Percentiles rank a stretch among this genome's conserved stretches.
Evolutionary conservation across 805 yeast species (phyloP).

Genomic region (Wickerhamomyces xylosicus): DNA sequence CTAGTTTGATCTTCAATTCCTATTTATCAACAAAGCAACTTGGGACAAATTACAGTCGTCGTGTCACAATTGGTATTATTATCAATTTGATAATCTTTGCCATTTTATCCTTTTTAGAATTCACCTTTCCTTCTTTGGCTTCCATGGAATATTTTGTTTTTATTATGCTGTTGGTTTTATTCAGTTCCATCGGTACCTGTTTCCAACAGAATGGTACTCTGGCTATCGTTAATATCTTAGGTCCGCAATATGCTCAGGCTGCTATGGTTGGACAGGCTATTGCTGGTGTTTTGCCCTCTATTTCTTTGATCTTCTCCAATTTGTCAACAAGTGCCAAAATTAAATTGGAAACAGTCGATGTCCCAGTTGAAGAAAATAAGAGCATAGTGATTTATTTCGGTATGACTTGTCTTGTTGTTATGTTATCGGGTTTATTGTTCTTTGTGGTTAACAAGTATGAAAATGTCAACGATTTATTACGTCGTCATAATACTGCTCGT

Average conservation of each 20-base stretch:
- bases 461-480: slow-evolving; percentile 8
- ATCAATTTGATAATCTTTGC: slow-evolving; percentile 49
- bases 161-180: slow-evolving; percentile 51
- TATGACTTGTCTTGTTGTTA: slow-evolving; percentile 39
- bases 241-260: slow-evolving; percentile 74
- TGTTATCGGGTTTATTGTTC: slow-evolving; percentile 30
- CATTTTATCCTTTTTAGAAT: slow-evolving; percentile 17
- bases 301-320: slow-evolving; percentile 51
- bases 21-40: slow-evolving; percentile 55
- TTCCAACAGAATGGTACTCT: slow-evolving; percentile 83
- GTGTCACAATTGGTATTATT: slow-evolving; percentile 53
- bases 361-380: slow-evolving; percentile 6
- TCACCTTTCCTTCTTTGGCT: slow-evolving; percentile 11
- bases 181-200: slow-evolving; percentile 69
- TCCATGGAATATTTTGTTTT: slow-evolving; percentile 27
- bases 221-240: slow-evolving; percentile 74
- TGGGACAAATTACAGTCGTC: slow-evolving; percentile 38
- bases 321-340: slow-evolving; percentile 10
- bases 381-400: slow-evolving; percentile 32
- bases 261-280: slow-evolving; percentile 93
- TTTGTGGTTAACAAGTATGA: slow-evolving; percentile 21
- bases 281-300: slow-evolving; percentile 86
- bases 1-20: slow-evolving; percentile 49
- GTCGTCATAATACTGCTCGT: too few relatives aligned
- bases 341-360: slow-evolving; percentile 16